These are phyloP conservation scores for Amanita exitialis DNA, from an alignment of 768 basidiomycete genomes.

Conservation along the genomic window DNA sequence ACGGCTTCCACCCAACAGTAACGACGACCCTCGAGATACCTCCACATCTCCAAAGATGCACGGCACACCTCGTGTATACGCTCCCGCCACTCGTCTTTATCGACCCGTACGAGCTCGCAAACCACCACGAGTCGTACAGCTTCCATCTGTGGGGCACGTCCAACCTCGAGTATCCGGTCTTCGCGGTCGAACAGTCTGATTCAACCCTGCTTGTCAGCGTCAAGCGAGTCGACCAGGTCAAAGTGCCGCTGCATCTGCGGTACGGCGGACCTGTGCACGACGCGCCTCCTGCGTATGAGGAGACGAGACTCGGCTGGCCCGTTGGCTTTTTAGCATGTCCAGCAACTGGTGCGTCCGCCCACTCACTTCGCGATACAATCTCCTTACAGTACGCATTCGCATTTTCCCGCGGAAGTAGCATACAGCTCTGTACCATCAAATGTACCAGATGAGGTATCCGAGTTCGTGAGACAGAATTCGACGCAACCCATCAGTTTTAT, in stretches of 20 bases:
- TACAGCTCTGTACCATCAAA: background rate
- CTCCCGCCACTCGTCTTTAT: conserved; percentile 35
- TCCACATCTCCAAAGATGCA: conserved; percentile 17
- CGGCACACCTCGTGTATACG: conserved; percentile 26
- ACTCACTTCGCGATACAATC: background rate
- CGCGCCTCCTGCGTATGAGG: conserved; percentile 5
- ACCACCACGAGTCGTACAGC: conserved; percentile 24
- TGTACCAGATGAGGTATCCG: background rate
- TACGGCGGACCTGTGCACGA: conserved; percentile 23
- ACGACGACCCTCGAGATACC: conserved; percentile 18
- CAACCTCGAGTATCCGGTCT: conserved; percentile 37
- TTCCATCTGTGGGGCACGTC: conserved; percentile 30
- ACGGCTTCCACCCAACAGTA: conserved; percentile 31
- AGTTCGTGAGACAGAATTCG: background rate
- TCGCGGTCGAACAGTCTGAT: conserved; percentile 20
- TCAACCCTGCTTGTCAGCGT: conserved; percentile 18
- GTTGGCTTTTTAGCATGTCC: conserved; percentile 29
- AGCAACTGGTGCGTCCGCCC: conserved; percentile 10
- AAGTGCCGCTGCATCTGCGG: conserved; percentile 36
- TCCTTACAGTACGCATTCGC: background rate
- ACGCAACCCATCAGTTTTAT: background rate
- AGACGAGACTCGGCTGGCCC: conserved; percentile 25
- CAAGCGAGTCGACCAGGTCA: conserved; percentile 16
- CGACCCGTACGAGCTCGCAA: conserved; percentile 37
- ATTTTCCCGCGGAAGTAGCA: no score